Percentiles rank a stretch among this genome's conserved stretches.
Evolutionary conservation across 768 basidiomycete genomes (phyloP).

Genomic region (Trametes cinnabarina): DNA sequence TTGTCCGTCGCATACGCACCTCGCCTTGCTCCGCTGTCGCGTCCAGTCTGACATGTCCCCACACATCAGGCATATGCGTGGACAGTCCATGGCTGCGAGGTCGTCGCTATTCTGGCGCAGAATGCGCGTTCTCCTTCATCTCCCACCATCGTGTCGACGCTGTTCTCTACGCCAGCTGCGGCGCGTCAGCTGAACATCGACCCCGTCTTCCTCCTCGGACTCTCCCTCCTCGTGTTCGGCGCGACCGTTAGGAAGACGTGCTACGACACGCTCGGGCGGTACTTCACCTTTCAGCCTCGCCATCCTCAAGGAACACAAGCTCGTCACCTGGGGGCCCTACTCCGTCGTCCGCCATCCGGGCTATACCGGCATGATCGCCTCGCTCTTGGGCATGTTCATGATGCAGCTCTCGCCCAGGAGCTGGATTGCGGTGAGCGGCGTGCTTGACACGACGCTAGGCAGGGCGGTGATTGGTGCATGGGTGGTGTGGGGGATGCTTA

Average conservation of each 20-base stretch:
- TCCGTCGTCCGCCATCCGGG: constrained; percentile 25
- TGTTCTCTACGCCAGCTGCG: not conserved
- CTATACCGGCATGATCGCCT: constrained; percentile 11
- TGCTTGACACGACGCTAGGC: not conserved
- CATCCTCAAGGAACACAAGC: not conserved
- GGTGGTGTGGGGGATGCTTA: not conserved
- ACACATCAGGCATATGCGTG: not conserved
- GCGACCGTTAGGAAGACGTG: constrained; percentile 1
- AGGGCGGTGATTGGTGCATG: not conserved
- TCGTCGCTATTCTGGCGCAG: not conserved
- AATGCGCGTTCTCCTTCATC: not conserved
- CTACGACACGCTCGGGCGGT: constrained; percentile 15
- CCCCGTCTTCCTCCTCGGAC: not conserved
- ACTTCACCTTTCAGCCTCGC: constrained; percentile 23
- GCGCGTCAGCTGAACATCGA: too few species aligned
- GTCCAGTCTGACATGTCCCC: too few species aligned
- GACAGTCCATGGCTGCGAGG: not conserved
- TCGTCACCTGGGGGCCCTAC: constrained; percentile 26
- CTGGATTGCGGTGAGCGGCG: constrained; percentile 1
- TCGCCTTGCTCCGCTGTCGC: not conserved
- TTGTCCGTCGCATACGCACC: not conserved
- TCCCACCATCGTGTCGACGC: not conserved
- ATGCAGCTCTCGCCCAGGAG: constrained; percentile 8
- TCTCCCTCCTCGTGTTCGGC: not conserved
- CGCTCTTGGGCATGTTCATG: not conserved